Base-by-base conservation (phyloP, 305 asterid species). In the Stenogyne calaminthoides region DNA sequence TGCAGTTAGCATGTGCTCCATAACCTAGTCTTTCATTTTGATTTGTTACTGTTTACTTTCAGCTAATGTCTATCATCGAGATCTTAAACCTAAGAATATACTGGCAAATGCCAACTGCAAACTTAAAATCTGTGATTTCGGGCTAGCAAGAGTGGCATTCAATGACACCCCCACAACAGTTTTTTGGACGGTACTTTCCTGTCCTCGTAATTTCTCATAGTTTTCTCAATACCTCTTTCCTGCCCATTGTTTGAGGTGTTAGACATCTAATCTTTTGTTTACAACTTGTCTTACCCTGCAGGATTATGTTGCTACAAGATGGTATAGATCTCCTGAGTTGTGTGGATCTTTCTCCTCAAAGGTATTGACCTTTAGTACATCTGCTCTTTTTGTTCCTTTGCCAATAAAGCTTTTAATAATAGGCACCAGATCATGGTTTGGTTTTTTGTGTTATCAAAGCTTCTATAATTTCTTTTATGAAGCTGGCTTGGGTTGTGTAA, bases 31-130 rank as follows among this genome's bases (percentile, higher is more conserved):
- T 39, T 27, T 55, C 54, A 9, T 71, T 68, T 74, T 80, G 29
- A 68, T 55, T 55, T 9, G 16, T 14, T 39, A 6, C 78, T 73
- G 32, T 70, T 76, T 78, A 59, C 71, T 86, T 86, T 78, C 92
- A 95, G 99, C 98, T 52, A 87, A 95, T 80, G 97, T 95, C 55
- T 95, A 89, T 80, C 99, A 95, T 77, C 86, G 99, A 58, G 99
- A 95, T 80, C 93, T 95, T 68, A 95, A 95, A 82, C 99, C 99
- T 2, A 95, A 95, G 85, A 95, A 95, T 80, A 90, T 95, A 74
- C 83, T 95, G 89, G 99, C 99, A 65, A 95, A 95, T 83, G 99
- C 98, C 69, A 92, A 95, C 86, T 92, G 99, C 86, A 95, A 95
- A 80, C 96, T 95, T 72, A 95, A 95, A 82, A 83, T 95, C 76